Conservation (phyloP, 495 filamentous ascomycete genomes). For the Penicillium ucsense region DNA sequence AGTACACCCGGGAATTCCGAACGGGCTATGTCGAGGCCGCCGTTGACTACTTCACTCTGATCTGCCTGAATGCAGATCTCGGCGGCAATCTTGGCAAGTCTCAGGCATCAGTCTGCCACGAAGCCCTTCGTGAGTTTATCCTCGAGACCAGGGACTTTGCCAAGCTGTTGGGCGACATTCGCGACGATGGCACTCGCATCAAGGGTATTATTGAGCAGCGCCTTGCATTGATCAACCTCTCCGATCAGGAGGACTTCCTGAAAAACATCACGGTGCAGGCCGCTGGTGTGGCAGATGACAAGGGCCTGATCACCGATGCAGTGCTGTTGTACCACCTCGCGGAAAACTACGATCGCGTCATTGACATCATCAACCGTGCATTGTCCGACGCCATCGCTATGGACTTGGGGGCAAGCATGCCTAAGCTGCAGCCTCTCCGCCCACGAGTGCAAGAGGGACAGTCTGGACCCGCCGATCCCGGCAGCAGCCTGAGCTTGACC, state of each 20-base stretch:
- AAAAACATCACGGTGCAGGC: slow-evolving; percentile 81
- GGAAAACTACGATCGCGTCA: slow-evolving; percentile 85
- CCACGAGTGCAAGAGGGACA: slow-evolving; percentile 35
- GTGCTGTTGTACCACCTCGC: slow-evolving; percentile 91
- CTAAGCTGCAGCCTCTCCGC: slow-evolving; percentile 69
- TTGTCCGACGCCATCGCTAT: slow-evolving; percentile 77
- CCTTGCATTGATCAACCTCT: slow-evolving; percentile 70
- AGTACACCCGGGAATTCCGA: slow-evolving; percentile 93
- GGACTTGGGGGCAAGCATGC: slow-evolving; percentile 66
- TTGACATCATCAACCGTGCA: slow-evolving; percentile 80
- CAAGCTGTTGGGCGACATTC: slow-evolving; percentile 84
- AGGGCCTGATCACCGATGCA: slow-evolving; percentile 82
- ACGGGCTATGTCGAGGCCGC: slow-evolving; percentile 76
- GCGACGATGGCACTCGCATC: slow-evolving; percentile 68
- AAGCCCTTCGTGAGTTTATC: slow-evolving; percentile 88
- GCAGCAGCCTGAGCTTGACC: slow-evolving; percentile 68
- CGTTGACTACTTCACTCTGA: slow-evolving; percentile 85
- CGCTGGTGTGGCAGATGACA: slow-evolving; percentile 84
- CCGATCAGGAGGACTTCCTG: slow-evolving; percentile 72
- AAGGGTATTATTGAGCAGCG: slow-evolving; percentile 82
- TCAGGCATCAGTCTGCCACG: slow-evolving; percentile 78
- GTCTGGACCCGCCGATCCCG: slow-evolving; percentile 21
- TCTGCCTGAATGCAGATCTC: slow-evolving; percentile 87
- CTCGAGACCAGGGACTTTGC: slow-evolving; percentile 92
- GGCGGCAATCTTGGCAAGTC: slow-evolving; percentile 59